Base-by-base conservation (phyloP, 306 rosid genomes). In the Alnus rubra region DNA sequence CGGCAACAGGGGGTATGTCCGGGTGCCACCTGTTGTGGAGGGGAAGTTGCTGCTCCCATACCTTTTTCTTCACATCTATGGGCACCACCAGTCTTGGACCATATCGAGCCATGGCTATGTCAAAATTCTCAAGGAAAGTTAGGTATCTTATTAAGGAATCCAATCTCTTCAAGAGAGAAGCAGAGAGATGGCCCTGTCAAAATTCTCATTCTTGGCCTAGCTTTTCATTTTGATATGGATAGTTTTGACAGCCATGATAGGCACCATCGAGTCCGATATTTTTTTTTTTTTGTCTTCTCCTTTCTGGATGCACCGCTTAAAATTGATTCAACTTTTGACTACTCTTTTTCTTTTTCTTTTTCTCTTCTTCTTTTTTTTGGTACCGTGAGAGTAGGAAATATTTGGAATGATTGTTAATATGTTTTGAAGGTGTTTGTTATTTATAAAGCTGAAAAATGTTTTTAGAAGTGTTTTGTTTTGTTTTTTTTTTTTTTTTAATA, bases 1-100 rank as follows among this genome's bases (percentile, higher is more conserved):
- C 89, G 4, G 86, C 84, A 73, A 83, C 87, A 2, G 86, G 47
- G 1, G 87, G 87, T 68, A 83, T 83, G 9, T 83, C 81, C 28
- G 89, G 91, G 64, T 88, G 89, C 91, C 91, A 83, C 58, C 87
- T 76, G 70, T 88, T 85, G 78, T 88, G 89, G 83, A 81, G 87
- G 0, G 89, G 76, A 6, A 69, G 50, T 44, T 16, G 78, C 69
- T 85, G 84, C 74, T 82, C 74, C 79, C 75, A 74, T 60, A 76
- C 68, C 68, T 88, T 88, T 83, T 64, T 82, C 82, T 75, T 62
- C 74, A 83, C 69, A 33, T 73, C 76, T 50, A 70, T 19, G 7
- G 77, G 60, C 86, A 82, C 64, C 79, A 53, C 73, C 54, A 79
- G 19, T 45, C 72, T 82, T 44, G 79, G 10, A 49, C 80, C 79